Base-by-base conservation (phyloP, 192 early-diverging fungal genomes). In the Entomortierella beljakovae region DNA sequence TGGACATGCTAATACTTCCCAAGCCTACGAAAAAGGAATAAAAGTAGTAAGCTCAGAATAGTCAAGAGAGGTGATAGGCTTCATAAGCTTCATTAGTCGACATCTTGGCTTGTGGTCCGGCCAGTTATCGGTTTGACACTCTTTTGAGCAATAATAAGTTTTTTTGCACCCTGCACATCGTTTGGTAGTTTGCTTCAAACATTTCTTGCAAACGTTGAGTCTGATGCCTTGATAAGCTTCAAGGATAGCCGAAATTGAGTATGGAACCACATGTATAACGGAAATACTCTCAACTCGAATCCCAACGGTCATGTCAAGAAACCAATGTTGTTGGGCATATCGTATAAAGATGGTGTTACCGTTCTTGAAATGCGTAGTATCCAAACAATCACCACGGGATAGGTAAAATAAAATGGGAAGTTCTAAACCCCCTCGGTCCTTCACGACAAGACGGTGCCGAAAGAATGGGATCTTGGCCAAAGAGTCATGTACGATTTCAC, bases 261-360 rank as follows among this genome's bases (percentile, higher is more conserved):
- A 16, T 13, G 60, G 60, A 1, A 62, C 60, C 2, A 29, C 50
- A 53, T 64, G 28, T 29, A 53, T 18, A 51, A 38, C 52, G 2
- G 18, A 1, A 0, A 50, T 23, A 22, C 53, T 35, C 31, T 64
- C 61, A 6, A 64, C 18, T 16, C 61, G 61, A 15, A 64, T 8
- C 13, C 61, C 50, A 10, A 34, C 48, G 1, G 61, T 38, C 43
- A 25, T 33, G 33, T 53, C 61, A 29, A 64, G 33, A 37, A 64
- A 64, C 8, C 3, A 33, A 51, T 64, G 60, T 15, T 20, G 29
- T n/a, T 20, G 1, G 29, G 60, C 60, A 33, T 64, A 64, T 16
- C 61, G 61, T 20, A 64, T 50, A 64, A 64, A 64, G 49, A 53
- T 52, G 28, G 50, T 64, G 22, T 52, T 64, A 4, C 61, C 61